phyloP scores from a whole-genome alignment of 371 early-diverging fungal genomes.

The Mortierella sp. region DNA sequence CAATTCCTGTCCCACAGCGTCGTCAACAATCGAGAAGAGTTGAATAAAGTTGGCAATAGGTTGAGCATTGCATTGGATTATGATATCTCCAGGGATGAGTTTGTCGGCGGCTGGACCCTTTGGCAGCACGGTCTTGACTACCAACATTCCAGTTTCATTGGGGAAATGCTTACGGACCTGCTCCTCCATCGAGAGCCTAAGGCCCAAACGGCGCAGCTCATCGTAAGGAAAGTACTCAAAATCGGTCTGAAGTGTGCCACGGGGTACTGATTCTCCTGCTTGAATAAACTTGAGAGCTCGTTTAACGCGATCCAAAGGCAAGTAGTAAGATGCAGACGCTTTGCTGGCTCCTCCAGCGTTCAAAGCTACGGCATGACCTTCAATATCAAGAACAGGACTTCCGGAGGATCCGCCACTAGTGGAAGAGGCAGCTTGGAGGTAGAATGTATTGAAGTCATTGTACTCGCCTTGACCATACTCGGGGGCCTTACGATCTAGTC shows the following conservation, averaged over 20 bases:
- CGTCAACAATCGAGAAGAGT: constrained; percentile 76
- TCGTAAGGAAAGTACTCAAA: constrained; percentile 76
- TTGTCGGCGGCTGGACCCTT: constrained; percentile 75
- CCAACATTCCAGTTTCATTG: constrained; percentile 82
- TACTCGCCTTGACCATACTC: constrained; percentile 77
- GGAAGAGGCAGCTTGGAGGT: constrained; percentile 77
- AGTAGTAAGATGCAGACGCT: constrained; percentile 71
- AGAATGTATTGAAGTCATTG: constrained; percentile 80
- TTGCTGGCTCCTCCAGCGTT: constrained; percentile 74
- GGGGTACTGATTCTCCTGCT: constrained; percentile 66
- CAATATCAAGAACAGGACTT: constrained; percentile 76
- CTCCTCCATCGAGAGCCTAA: constrained; percentile 69
- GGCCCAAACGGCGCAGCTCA: constrained; percentile 69
- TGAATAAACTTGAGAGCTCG: constrained; percentile 75
- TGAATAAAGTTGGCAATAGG: constrained; percentile 76
- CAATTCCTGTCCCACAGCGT: constrained; percentile 72
- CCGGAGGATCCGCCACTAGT: constrained; percentile 79
- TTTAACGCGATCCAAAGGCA: constrained; percentile 77
- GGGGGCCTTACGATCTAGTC: constrained; percentile 84
- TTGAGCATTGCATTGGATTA: constrained; percentile 69
- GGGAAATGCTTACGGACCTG: constrained; percentile 66
- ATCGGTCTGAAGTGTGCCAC: constrained; percentile 84
- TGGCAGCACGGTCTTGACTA: constrained; percentile 75
- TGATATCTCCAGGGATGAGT: constrained; percentile 83
- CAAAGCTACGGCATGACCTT: constrained; percentile 77